These are phyloP conservation scores for Oryza rufipogon DNA, from an alignment of 176 grass and related monocot species.

Conservation along the genomic window DNA sequence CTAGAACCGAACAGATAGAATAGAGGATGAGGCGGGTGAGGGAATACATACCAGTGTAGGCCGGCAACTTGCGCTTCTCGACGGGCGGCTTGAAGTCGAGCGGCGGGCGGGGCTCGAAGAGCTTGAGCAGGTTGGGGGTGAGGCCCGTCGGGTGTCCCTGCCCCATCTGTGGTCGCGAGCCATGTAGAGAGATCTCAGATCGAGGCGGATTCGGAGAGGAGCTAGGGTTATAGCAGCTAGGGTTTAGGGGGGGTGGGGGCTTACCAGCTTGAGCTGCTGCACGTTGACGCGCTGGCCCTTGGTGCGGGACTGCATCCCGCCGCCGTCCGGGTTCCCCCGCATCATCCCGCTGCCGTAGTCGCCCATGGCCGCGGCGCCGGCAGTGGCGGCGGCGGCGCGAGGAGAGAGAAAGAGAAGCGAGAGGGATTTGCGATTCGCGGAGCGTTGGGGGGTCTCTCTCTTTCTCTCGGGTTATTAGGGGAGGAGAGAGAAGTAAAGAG, in stretches of 20 bases:
- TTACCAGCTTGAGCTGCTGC: constrained; percentile 87
- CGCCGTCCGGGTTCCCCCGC: constrained; percentile 63
- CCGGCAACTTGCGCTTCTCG: constrained; percentile 73
- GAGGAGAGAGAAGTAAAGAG: neutral
- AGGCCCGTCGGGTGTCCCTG: constrained; percentile 87
- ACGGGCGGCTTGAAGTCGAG: constrained; percentile 76
- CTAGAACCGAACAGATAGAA: neutral
- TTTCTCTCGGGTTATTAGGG: neutral
- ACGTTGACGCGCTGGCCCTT: constrained; percentile 84
- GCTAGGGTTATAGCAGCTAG: constrained; percentile 10
- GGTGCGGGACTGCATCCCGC: constrained; percentile 64
- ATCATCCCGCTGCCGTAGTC: constrained; percentile 77
- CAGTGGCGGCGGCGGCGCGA: neutral
- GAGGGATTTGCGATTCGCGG: constrained; percentile 2
- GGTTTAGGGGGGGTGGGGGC: constrained; percentile 28
- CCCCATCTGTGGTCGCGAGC: constrained; percentile 64
- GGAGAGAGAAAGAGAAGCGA: neutral
- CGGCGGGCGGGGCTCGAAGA: constrained; percentile 81
- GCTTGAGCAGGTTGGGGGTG: constrained; percentile 87
- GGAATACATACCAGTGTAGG: constrained; percentile 59
- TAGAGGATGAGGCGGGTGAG: neutral
- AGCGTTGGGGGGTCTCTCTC: neutral
- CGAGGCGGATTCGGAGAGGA: neutral
- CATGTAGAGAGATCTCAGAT: constrained; percentile 21
- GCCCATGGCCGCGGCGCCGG: constrained; percentile 53